Percentiles rank a stretch among this genome's conserved stretches.
Conservation (phyloP, 2,329 filamentous ascomycete genomes). For the Aureobasidium sp. region DNA sequence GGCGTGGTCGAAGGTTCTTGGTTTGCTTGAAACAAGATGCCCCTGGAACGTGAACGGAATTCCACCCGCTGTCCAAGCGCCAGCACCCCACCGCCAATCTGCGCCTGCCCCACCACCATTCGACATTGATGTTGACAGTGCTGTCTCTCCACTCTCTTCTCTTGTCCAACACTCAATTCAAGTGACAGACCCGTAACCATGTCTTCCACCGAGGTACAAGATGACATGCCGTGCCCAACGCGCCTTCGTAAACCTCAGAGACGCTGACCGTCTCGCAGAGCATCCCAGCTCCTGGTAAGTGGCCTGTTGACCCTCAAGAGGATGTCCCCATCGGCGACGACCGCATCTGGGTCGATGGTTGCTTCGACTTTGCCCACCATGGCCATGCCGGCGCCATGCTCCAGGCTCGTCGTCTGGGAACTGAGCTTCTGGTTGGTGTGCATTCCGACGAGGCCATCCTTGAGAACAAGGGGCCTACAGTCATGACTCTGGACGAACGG, state of each 20-base stretch:
- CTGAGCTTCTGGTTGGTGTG: slow-evolving; percentile 81
- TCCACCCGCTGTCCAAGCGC: neutral
- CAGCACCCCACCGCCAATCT: neutral
- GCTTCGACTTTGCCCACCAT: slow-evolving; percentile 98
- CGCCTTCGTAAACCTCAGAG: neutral
- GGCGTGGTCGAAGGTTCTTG: neutral
- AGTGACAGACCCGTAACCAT: neutral
- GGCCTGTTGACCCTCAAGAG: slow-evolving; percentile 58
- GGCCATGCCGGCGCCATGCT: slow-evolving; percentile 96
- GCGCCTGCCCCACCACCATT: slow-evolving; percentile 2
- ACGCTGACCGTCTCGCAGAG: slow-evolving; percentile 11
- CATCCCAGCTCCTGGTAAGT: slow-evolving; percentile 47
- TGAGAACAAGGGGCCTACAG: slow-evolving; percentile 94
- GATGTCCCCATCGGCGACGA: slow-evolving; percentile 52
- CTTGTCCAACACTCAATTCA: neutral
- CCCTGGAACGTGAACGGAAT: neutral
- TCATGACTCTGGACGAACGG: slow-evolving; percentile 92
- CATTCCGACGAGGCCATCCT: slow-evolving; percentile 94
- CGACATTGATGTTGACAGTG: neutral
- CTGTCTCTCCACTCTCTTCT: neutral
- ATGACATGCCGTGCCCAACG: neutral
- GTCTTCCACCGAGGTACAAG: slow-evolving; percentile 4
- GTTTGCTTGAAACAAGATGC: neutral
- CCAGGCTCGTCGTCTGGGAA: slow-evolving; percentile 84
- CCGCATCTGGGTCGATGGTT: slow-evolving; percentile 96